Evolutionary conservation across 2,329 filamentous ascomycete genomes (phyloP), one percentile per base, ranked within the genome.

Genomic region (Cladosporium velox): DNA sequence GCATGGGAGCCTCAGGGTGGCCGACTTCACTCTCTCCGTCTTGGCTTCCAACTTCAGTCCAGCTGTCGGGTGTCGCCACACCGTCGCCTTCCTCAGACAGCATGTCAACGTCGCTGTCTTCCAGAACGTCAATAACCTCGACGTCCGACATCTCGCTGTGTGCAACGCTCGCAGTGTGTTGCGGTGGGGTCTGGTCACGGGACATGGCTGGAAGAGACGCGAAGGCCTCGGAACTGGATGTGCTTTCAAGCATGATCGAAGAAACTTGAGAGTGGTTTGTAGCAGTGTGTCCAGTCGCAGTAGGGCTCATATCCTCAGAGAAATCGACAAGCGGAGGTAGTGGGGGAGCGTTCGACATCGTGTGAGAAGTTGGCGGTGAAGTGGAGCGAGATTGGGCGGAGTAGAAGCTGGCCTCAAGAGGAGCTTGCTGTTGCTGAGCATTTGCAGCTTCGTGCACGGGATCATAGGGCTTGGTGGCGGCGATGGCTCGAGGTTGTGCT

Each of bases 1-100:
- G 41, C 72, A 77, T 97, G 28, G 76, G 91, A 58, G 84, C 98
- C 12, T 99, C 55, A 15, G 34, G 30, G 7, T 41, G 24, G 7
- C 61, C 51, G 18, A 44, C 63, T 58, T 77, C 75, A 54, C 73
- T 76, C 38, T 77, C 75, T 15, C 69, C 75, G 67, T 76, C 76
- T 18, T 74, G 67, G 62, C 73, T 76, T 1, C 75, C 77, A n/a
- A 78, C 73, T 51, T 78, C 76, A 1, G 73, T 76, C 77, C 77
- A 78, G 64, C 74, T 77, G 51, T 75, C 73, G 1, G 77, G 77
- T 18, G 77, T 78, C 26, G 68, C 67, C 51, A 78, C 70, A 28
- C 76, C 76, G 59, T 74, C 72, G 18, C 61, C 61, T 47, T 64
- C 75, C 55, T 76, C 74, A 14, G 74, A 75, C 11, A 77, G 68